A percentile compares a stretch with the other conserved stretches of the same genome.
Evolutionary conservation across 805 yeast species (phyloP).

Genomic region (Hanseniaspora osmophila): DNA sequence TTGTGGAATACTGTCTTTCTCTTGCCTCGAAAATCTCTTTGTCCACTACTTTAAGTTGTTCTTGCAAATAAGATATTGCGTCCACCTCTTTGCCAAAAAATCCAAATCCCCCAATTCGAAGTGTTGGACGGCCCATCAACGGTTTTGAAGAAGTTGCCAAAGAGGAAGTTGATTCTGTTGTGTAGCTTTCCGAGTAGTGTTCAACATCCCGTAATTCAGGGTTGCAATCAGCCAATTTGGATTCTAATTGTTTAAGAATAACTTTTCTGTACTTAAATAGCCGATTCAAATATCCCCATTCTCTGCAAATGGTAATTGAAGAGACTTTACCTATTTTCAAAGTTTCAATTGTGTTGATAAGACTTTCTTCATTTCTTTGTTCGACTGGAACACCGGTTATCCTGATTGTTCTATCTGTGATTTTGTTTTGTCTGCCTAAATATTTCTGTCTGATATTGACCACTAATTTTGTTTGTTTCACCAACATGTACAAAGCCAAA

Average conservation of each 20-base stretch:
- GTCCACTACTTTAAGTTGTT: slow-evolving; percentile 55
- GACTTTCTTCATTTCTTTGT: slow-evolving; percentile 53
- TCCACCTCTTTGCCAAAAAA: slow-evolving; percentile 59
- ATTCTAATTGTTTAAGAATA: slow-evolving; percentile 47
- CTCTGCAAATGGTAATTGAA: slow-evolving; percentile 65
- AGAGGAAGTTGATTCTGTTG: background rate
- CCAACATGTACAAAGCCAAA: slow-evolving; percentile 43
- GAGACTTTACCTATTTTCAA: slow-evolving; percentile 71
- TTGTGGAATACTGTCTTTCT: slow-evolving; percentile 56
- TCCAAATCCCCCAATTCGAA: slow-evolving; percentile 48
- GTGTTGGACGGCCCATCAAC: slow-evolving; percentile 38
- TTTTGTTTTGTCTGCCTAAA: slow-evolving; percentile 72
- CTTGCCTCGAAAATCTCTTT: slow-evolving; percentile 54
- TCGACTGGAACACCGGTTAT: slow-evolving; percentile 81
- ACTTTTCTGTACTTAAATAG: slow-evolving; percentile 46
- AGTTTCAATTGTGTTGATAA: slow-evolving; percentile 62
- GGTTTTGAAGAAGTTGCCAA: slow-evolving; percentile 8
- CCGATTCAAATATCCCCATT: slow-evolving; percentile 65
- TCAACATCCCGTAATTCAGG: slow-evolving; percentile 13
- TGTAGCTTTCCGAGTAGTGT: slow-evolving; percentile 14
- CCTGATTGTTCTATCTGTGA: slow-evolving; percentile 83
- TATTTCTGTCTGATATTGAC: slow-evolving; percentile 67
- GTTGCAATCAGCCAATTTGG: slow-evolving; percentile 25
- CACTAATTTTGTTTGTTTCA: slow-evolving; percentile 58
- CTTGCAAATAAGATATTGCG: slow-evolving; percentile 65